Percentiles rank a stretch among this genome's conserved stretches.
These are phyloP conservation scores for Eucalyptus coolabah DNA, from an alignment of 345 rosid species.

Conservation along the genomic window DNA sequence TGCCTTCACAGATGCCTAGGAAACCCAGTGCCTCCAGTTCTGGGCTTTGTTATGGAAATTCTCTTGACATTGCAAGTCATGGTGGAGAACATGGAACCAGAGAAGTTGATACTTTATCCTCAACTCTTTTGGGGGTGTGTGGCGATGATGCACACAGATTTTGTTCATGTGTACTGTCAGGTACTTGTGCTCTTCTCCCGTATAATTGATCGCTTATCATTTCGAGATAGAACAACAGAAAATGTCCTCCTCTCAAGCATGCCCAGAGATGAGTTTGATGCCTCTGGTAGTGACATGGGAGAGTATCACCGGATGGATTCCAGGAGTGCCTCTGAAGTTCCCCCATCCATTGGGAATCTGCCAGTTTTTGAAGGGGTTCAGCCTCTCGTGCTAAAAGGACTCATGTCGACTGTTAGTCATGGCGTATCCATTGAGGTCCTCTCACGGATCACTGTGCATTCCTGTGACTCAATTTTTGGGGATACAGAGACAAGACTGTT, in stretches of 20 bases:
- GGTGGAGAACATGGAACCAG: constrained; percentile 99
- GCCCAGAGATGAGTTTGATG: constrained; percentile 83
- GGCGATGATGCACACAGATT: constrained; percentile 99
- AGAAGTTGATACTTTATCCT: constrained; percentile 93
- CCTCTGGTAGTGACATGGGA: constrained; percentile 20
- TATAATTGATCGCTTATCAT: constrained; percentile 78
- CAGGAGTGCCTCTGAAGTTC: constrained; percentile 44
- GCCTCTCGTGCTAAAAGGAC: constrained; percentile 97
- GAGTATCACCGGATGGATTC: constrained; percentile 71
- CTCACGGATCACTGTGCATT: constrained; percentile 73
- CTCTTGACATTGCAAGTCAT: constrained; percentile 89
- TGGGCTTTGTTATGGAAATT: constrained; percentile 96
- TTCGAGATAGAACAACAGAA: constrained; percentile 89
- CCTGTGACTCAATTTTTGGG: constrained; percentile 95
- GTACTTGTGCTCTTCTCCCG: constrained; percentile 95
- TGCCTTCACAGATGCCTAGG: constrained; percentile 96
- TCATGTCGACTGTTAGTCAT: constrained; percentile 88
- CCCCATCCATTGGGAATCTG: constrained; percentile 63
- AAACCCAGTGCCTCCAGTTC: constrained; percentile 89
- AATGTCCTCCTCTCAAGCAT: constrained; percentile 95
- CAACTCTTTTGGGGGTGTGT: constrained; percentile 99
- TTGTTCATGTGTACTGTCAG: constrained; percentile 94
- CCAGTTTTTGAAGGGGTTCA: constrained; percentile 94
- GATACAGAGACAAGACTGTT: constrained; percentile 87
- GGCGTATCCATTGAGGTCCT: constrained; percentile 84